A percentile compares a stretch with the other conserved stretches of the same genome.
Conservation (phyloP, 306 rosid genomes). For the Mimosa pudica region DNA sequence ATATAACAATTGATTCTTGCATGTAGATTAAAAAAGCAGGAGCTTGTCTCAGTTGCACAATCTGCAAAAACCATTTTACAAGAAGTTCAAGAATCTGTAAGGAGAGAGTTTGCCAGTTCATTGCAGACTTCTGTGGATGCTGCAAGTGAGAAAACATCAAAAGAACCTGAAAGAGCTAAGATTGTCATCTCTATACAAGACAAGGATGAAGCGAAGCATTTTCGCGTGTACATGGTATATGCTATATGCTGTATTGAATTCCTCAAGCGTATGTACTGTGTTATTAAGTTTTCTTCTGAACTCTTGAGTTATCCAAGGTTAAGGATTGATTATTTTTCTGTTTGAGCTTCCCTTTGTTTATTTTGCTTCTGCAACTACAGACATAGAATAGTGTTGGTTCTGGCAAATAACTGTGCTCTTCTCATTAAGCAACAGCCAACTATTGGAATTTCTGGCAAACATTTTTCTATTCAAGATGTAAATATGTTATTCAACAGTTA, state of each 20-base stretch:
- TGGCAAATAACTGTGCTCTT: background rate
- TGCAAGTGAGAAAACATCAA: conserved; percentile 42
- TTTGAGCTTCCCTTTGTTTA: background rate
- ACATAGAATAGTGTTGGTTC: background rate
- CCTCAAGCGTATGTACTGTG: conserved; percentile 11
- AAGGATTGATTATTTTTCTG: background rate
- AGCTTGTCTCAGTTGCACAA: conserved; percentile 65
- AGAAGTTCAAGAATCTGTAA: conserved; percentile 63
- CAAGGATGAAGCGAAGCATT: conserved; percentile 67
- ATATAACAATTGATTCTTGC: conserved; percentile 21
- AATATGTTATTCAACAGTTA: background rate
- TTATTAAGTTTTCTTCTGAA: conserved; percentile 3
- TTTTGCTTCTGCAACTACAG: background rate
- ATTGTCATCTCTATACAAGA: conserved; percentile 76
- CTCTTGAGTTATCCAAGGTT: background rate
- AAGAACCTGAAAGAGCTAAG: conserved; percentile 62
- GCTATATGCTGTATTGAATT: conserved; percentile 29
- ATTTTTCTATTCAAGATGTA: background rate
- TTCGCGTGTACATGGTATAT: conserved; percentile 74
- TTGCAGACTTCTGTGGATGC: conserved; percentile 40
- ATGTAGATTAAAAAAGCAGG: conserved; percentile 73
- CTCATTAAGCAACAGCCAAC: background rate
- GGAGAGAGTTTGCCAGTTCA: conserved; percentile 39
- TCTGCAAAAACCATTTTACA: conserved; percentile 60
- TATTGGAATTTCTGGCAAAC: background rate